A percentile compares a stretch with the other conserved stretches of the same genome.
Conservation (phyloP, 2,329 filamentous ascomycete genomes). For the Colletotrichum lini region DNA sequence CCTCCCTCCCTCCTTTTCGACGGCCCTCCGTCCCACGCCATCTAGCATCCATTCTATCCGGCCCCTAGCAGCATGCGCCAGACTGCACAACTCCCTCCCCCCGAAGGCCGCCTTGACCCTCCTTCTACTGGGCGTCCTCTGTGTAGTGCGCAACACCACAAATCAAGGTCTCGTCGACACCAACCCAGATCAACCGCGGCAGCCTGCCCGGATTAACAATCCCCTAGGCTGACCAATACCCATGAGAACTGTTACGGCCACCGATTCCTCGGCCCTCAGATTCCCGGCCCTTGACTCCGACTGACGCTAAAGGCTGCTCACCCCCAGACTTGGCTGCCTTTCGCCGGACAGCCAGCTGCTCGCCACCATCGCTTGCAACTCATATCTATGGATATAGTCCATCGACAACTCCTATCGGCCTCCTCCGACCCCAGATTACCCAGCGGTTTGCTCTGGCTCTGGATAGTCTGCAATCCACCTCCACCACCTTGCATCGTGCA, state of each 20-base stretch:
- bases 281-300: slow-evolving; percentile 2
- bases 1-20: slow-evolving; percentile 6
- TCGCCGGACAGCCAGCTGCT: background rate
- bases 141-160: background rate
- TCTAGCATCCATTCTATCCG: background rate
- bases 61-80: background rate
- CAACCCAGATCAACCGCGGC: slow-evolving; percentile 21
- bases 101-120: slow-evolving; percentile 30
- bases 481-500: slow-evolving; percentile 12
- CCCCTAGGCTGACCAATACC: background rate
- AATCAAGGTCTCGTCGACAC: slow-evolving; percentile 13
- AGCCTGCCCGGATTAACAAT: background rate
- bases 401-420: slow-evolving; percentile 2
- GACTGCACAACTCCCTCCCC: slow-evolving; percentile 3
- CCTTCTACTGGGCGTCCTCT: background rate
- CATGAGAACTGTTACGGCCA: background rate
- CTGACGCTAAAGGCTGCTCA: background rate
- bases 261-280: background rate
- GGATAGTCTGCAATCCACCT: background rate
- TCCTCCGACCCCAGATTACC: slow-evolving; percentile 20
- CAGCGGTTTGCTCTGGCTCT: background rate
- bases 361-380: background rate
- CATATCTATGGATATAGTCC: background rate
- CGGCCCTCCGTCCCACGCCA: slow-evolving; percentile 23
- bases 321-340: background rate